phyloP scores from a whole-genome alignment of 192 early-diverging fungal genomes.

The Backusella morwellensis region DNA sequence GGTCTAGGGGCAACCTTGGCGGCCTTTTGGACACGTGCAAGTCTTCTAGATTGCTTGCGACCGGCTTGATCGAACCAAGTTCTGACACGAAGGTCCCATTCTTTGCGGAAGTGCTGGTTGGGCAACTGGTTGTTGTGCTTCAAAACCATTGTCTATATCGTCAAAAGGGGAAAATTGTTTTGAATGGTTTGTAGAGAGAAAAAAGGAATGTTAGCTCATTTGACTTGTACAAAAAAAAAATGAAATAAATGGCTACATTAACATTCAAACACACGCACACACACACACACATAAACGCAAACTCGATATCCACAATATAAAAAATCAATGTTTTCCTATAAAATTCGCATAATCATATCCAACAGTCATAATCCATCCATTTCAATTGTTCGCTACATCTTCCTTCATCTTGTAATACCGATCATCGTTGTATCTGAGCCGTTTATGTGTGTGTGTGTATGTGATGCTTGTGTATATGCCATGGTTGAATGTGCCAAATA shows the following conservation, averaged over 20 bases:
- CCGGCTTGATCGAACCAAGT: conserved; percentile 99
- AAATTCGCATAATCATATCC: not conserved
- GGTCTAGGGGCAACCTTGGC: conserved; percentile 95
- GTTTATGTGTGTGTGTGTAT: not conserved
- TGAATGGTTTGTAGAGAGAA: not conserved
- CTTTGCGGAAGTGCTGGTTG: conserved; percentile 97
- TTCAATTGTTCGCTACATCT: not conserved
- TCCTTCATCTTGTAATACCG: not conserved
- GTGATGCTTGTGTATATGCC: not conserved
- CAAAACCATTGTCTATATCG: conserved; percentile 46
- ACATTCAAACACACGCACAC: not conserved
- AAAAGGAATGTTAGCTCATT: not conserved
- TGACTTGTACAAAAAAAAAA: not conserved
- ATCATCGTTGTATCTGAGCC: not conserved
- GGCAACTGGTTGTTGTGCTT: conserved; percentile 96
- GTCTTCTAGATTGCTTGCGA: conserved; percentile 89
- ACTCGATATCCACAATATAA: not conserved
- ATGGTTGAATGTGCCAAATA: not conserved
- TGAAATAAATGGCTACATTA: not conserved
- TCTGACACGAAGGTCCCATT: conserved; percentile 95
- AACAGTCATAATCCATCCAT: not conserved
- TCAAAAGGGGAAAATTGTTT: not conserved
- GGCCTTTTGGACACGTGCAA: conserved; percentile 91
- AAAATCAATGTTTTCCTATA: not conserved
- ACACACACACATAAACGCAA: not conserved